These are phyloP conservation scores for Dacryopinax spathularia DNA, from an alignment of 768 basidiomycete species.

Conservation along the genomic window DNA sequence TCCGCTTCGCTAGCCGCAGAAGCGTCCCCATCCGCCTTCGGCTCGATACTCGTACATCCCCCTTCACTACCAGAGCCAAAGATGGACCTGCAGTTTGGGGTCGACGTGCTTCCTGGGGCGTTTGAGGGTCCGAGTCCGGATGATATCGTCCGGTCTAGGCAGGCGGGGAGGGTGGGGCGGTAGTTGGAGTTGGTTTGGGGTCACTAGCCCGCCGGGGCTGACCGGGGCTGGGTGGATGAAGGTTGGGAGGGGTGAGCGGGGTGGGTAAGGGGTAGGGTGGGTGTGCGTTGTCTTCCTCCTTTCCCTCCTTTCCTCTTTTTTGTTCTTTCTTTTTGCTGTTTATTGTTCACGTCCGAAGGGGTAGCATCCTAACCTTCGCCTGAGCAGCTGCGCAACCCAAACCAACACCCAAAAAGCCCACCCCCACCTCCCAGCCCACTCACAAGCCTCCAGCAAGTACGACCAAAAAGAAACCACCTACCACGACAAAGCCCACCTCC, in stretches of 20 bases:
- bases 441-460: constrained; percentile 2
- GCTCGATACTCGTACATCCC: constrained; percentile 44
- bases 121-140: constrained; percentile 86
- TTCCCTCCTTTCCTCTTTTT: constrained; percentile 17
- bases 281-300: constrained; percentile 8
- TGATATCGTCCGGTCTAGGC: constrained; percentile 71
- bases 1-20: too few relatives aligned
- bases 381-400: neutral
- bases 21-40: constrained; percentile 18
- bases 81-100: constrained; percentile 49
- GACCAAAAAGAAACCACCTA: neutral
- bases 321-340: constrained; percentile 6
- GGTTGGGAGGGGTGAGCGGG: neutral
- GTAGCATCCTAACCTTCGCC: neutral
- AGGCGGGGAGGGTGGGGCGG: constrained; percentile 36
- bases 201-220: too few relatives aligned
- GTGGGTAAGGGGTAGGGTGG: constrained; percentile 10
- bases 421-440: neutral
- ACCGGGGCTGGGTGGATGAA: too few relatives aligned
- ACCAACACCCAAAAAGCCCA: constrained; percentile 2
- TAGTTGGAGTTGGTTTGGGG: neutral
- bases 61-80: constrained; percentile 64
- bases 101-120: constrained; percentile 16
- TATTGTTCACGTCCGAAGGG: neutral
- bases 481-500: too few relatives aligned